Evolutionary conservation across 2,329 filamentous ascomycete genomes (phyloP).

Genomic region (Botrytis fragariae): DNA sequence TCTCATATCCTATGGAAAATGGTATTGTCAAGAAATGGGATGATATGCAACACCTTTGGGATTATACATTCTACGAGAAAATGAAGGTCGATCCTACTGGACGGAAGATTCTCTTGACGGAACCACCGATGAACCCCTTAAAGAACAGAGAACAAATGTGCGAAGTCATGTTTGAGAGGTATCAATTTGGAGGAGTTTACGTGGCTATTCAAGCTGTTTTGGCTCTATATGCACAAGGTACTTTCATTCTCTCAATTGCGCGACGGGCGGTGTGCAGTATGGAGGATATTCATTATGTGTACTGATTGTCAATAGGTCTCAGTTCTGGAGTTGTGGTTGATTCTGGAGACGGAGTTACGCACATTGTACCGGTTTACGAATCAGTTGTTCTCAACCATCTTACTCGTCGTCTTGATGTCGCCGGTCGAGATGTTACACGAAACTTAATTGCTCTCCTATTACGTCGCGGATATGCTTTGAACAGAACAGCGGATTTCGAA

Average conservation of each 20-base stretch:
- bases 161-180: slow-evolving; percentile 98
- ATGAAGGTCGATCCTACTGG: slow-evolving; percentile 87
- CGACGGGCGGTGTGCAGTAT: slow-evolving; percentile 19
- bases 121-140: slow-evolving; percentile 96
- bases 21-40: slow-evolving; percentile 99
- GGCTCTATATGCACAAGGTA: slow-evolving; percentile 93
- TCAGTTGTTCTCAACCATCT: slow-evolving; percentile 97
- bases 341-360: slow-evolving; percentile 95
- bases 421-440: slow-evolving; percentile 94
- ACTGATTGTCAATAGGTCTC: slow-evolving; percentile 55
- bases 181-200: slow-evolving; percentile 94
- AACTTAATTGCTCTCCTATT: slow-evolving; percentile 95
- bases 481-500: slow-evolving; percentile 98
- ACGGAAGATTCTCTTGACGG: slow-evolving; percentile 95
- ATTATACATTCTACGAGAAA: slow-evolving; percentile 98
- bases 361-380: slow-evolving; percentile 98
- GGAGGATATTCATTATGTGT: not conserved
- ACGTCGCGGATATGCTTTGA: slow-evolving; percentile 91
- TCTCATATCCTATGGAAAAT: slow-evolving; percentile 99
- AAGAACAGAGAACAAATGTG: slow-evolving; percentile 98
- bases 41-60: slow-evolving; percentile 99
- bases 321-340: slow-evolving; percentile 97
- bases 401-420: slow-evolving; percentile 89
- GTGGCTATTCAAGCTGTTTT: slow-evolving; percentile 97
- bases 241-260: slow-evolving; percentile 28